phyloP scores from a whole-genome alignment of 139 green algal species.

The Medakamo hakoo region DNA sequence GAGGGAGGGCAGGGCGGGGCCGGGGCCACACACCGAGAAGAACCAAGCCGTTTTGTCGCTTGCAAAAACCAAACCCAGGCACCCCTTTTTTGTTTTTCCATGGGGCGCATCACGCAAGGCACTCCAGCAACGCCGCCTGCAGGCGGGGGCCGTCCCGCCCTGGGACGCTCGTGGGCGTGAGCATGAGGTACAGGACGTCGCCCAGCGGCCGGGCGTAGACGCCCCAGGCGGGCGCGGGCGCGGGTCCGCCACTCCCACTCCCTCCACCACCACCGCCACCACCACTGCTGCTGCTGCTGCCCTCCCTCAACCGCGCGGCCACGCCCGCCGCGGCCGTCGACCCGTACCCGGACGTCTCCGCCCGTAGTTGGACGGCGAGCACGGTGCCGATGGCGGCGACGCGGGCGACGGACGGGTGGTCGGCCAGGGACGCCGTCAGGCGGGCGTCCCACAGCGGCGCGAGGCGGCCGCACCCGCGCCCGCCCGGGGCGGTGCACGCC shows the following conservation, averaged over 20 bases:
- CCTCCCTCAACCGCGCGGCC: constrained; percentile 15
- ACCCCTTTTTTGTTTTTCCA: too few species aligned
- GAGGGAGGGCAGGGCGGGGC: too few species aligned
- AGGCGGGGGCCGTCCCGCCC: constrained; percentile 34
- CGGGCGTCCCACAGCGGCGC: constrained; percentile 49
- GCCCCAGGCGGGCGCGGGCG: too few species aligned
- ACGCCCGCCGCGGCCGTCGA: constrained; percentile 29
- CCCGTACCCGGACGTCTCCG: constrained; percentile 22
- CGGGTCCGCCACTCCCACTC: too few species aligned
- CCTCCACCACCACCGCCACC: too few species aligned
- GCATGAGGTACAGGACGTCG: constrained; percentile 84
- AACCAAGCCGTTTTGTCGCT: too few species aligned
- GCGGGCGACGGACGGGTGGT: constrained; percentile 31
- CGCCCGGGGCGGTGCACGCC: constrained; percentile 12
- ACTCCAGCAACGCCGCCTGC: too few species aligned
- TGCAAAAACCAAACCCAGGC: too few species aligned
- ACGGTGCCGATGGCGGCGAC: constrained; percentile 64
- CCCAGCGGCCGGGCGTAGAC: constrained; percentile 75
- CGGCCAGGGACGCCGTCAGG: constrained; percentile 29
- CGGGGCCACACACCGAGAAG: too few species aligned
- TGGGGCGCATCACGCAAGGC: too few species aligned
- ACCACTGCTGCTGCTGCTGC: too few species aligned
- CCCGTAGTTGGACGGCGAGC: constrained; percentile 59
- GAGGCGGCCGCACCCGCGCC: constrained; percentile 29
- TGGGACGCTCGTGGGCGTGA: constrained; percentile 44